Evolutionary conservation across 2,329 filamentous ascomycete genomes (phyloP).

Genomic region (Xylaria polymorpha): DNA sequence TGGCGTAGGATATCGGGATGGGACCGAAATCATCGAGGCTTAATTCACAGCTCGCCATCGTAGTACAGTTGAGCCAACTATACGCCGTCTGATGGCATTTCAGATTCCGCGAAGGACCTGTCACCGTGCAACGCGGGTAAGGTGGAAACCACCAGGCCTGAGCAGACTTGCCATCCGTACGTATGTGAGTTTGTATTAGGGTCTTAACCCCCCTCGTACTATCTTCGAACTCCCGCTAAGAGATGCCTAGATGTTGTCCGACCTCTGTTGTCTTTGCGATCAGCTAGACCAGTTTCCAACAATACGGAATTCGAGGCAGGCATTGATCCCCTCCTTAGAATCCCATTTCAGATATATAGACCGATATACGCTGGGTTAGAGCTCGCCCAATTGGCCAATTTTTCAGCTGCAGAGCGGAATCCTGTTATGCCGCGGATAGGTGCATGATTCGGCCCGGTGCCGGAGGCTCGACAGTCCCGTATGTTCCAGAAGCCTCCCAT

Average conservation of each 20-base stretch:
- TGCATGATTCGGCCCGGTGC: background rate
- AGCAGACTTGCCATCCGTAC: background rate
- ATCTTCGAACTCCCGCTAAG: background rate
- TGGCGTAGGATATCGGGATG: background rate
- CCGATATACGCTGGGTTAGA: too few relatives aligned
- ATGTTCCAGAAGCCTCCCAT: background rate
- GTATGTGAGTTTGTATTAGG: background rate
- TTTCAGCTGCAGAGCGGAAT: background rate
- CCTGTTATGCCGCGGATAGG: background rate
- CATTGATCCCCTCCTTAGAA: too few relatives aligned
- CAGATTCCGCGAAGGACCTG: background rate
- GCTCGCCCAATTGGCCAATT: background rate
- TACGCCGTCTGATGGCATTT: too few relatives aligned
- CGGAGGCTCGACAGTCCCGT: background rate
- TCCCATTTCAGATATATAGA: background rate
- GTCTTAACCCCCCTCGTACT: background rate
- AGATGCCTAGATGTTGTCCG: background rate
- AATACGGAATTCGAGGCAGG: too few relatives aligned
- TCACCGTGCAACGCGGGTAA: background rate
- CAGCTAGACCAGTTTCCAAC: background rate
- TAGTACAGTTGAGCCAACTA: background rate
- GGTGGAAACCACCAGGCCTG: background rate
- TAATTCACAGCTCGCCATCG: too few relatives aligned
- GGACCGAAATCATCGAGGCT: too few relatives aligned
- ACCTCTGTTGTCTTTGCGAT: background rate